Evolutionary conservation across 1,139 yeast genomes (phyloP).

Genomic region (Diutina scorzettiae): DNA sequence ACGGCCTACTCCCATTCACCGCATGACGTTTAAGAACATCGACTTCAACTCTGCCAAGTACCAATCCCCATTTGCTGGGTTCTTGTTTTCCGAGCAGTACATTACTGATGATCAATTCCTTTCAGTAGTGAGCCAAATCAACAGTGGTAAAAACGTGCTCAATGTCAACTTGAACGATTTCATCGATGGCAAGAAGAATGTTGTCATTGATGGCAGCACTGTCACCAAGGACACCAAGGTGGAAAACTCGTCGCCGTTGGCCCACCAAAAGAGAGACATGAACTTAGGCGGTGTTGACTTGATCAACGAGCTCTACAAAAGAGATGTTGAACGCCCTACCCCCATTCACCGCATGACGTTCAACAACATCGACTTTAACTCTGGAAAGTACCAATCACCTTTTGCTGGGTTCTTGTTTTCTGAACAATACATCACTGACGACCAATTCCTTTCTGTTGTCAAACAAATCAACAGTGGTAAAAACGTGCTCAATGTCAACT

Average conservation of each 20-base stretch:
- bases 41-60: not conserved
- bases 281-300: not conserved
- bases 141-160: not conserved
- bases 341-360: no score
- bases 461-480: not conserved
- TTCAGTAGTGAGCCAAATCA: not conserved
- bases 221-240: not conserved
- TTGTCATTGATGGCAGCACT: not conserved
- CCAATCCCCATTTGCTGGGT: not conserved
- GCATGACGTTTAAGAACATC: not conserved
- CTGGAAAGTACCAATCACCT: not conserved
- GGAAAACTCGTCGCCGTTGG: not conserved
- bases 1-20: no score
- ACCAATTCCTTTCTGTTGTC: not conserved
- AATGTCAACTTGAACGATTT: not conserved
- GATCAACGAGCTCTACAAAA: no score
- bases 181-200: not conserved
- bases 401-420: not conserved
- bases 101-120: not conserved
- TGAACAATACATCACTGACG: not conserved
- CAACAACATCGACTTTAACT: not conserved
- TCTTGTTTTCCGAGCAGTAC: not conserved
- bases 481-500: not conserved
- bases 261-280: not conserved
- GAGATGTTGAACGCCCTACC: no score